Percentiles rank a stretch among this genome's conserved stretches.
phyloP scores from a whole-genome alignment of 2,329 filamentous ascomycete species.

The Salinomyces thailandicus region DNA sequence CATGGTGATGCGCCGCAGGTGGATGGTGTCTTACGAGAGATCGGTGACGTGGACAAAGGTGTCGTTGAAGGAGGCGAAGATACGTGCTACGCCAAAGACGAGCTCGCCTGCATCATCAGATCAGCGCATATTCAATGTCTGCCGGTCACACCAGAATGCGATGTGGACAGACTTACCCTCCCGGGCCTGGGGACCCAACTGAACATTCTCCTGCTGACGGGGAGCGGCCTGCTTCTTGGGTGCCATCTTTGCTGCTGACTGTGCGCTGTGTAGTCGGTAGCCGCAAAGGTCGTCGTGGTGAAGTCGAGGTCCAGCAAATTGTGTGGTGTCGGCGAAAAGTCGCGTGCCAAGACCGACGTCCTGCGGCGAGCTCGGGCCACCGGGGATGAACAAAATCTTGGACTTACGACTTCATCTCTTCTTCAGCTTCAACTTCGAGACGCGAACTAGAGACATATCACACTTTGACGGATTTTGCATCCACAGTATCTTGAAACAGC shows the following conservation, averaged over 20 bases:
- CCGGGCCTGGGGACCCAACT: slow-evolving; percentile 89
- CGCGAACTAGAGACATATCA: too few species aligned
- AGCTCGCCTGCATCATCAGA: slow-evolving; percentile 83
- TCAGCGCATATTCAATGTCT: slow-evolving; percentile 18
- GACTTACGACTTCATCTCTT: slow-evolving; percentile 2
- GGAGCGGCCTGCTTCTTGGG: slow-evolving; percentile 82
- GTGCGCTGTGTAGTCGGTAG: slow-evolving; percentile 14
- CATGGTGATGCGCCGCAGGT: neutral
- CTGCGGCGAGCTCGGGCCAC: neutral
- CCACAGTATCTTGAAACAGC: too few species aligned
- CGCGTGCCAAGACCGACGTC: slow-evolving; percentile 5
- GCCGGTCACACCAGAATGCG: too few species aligned
- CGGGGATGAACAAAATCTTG: neutral
- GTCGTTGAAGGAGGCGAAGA: slow-evolving; percentile 71
- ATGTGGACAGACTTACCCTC: slow-evolving; percentile 71
- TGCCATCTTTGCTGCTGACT: slow-evolving; percentile 51
- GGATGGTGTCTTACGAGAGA: slow-evolving; percentile 49
- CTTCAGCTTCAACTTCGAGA: neutral
- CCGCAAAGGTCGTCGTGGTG: neutral
- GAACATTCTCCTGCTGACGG: slow-evolving; percentile 88
- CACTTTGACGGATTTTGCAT: too few species aligned
- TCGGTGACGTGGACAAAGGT: slow-evolving; percentile 91
- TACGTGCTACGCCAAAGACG: slow-evolving; percentile 95
- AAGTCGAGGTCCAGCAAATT: neutral
- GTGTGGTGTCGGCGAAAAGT: slow-evolving; percentile 6